phyloP scores from a whole-genome alignment of 441 rosid species.

The Euphorbia celastroides region DNA sequence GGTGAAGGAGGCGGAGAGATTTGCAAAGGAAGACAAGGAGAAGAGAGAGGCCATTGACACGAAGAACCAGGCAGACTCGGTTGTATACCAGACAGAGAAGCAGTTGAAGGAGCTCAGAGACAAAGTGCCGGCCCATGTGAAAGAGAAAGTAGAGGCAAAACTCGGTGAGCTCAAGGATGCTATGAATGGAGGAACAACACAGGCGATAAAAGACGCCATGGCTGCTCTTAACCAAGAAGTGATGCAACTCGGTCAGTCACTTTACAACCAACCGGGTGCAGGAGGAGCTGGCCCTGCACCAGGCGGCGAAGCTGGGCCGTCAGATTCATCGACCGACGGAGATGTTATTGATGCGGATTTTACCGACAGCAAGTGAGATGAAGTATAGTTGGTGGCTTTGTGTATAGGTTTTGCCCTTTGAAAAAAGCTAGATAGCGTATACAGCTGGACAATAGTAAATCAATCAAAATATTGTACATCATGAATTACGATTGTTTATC shows the following conservation, averaged over 20 bases:
- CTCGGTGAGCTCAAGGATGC: conserved; percentile 76
- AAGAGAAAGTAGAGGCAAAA: conserved; percentile 78
- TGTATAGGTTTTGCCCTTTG: conserved; percentile 14
- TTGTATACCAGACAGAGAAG: conserved; percentile 84
- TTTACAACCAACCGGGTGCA: conserved; percentile 82
- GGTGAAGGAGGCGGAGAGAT: conserved; percentile 84
- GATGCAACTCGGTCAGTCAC: conserved; percentile 87
- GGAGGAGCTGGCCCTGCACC: conserved; percentile 47
- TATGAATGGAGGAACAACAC: conserved; percentile 53
- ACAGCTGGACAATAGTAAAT: no score
- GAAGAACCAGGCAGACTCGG: conserved; percentile 87
- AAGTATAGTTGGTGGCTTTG: not conserved
- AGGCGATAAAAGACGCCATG: conserved; percentile 71
- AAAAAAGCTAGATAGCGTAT: no score
- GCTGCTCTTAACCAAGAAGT: conserved; percentile 86
- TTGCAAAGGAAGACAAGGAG: conserved; percentile 79
- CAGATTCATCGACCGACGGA: conserved; percentile 61
- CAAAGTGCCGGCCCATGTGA: conserved; percentile 70
- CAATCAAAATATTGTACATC: no score
- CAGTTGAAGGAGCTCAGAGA: conserved; percentile 83
- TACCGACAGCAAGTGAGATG: conserved; percentile 66
- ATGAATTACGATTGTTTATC: no score
- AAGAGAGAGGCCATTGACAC: conserved; percentile 92
- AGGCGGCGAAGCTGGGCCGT: conserved; percentile 47
- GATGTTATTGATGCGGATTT: conserved; percentile 92